These are phyloP conservation scores for Lactifluus hygrophoroides DNA, from an alignment of 768 basidiomycete genomes.

Conservation along the genomic window DNA sequence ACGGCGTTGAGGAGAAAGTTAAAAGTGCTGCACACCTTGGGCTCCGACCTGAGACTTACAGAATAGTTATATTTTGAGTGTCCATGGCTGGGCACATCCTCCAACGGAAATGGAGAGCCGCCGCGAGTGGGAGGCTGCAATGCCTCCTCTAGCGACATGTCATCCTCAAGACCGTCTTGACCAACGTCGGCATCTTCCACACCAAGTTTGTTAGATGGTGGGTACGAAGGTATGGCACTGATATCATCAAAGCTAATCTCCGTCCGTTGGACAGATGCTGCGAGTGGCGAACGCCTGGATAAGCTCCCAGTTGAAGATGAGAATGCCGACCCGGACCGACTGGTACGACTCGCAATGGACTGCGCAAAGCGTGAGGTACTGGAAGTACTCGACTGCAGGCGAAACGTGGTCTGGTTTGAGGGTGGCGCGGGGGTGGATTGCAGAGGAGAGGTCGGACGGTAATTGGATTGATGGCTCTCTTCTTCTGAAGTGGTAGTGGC, in stretches of 20 bases:
- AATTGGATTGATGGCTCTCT: slow-evolving; percentile 33
- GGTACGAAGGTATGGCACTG: slow-evolving; percentile 49
- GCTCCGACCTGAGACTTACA: slow-evolving; percentile 50
- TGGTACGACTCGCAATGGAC: slow-evolving; percentile 42
- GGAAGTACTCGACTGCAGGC: slow-evolving; percentile 42
- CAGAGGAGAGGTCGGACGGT: slow-evolving; percentile 41
- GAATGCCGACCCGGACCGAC: slow-evolving; percentile 29
- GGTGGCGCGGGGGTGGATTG: slow-evolving; percentile 58
- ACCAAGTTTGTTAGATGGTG: slow-evolving; percentile 29
- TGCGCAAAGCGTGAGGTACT: slow-evolving; percentile 43
- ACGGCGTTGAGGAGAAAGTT: background rate
- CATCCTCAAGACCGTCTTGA: slow-evolving; percentile 32
- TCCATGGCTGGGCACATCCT: slow-evolving; percentile 27
- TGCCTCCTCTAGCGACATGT: slow-evolving; percentile 47
- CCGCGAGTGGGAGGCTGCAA: slow-evolving; percentile 46
- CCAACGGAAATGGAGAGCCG: slow-evolving; percentile 39
- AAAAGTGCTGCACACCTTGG: slow-evolving; percentile 34
- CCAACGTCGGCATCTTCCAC: slow-evolving; percentile 1
- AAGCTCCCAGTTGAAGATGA: slow-evolving; percentile 19
- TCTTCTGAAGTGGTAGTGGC: slow-evolving; percentile 27
- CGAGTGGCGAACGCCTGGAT: slow-evolving; percentile 1
- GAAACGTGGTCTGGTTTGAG: slow-evolving; percentile 42
- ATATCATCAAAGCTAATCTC: slow-evolving; percentile 43
- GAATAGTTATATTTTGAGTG: slow-evolving; percentile 48
- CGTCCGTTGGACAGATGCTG: background rate